These are phyloP conservation scores for Phlyctochytrium arcticum DNA, from an alignment of 192 early-diverging fungal species.

Conservation along the genomic window DNA sequence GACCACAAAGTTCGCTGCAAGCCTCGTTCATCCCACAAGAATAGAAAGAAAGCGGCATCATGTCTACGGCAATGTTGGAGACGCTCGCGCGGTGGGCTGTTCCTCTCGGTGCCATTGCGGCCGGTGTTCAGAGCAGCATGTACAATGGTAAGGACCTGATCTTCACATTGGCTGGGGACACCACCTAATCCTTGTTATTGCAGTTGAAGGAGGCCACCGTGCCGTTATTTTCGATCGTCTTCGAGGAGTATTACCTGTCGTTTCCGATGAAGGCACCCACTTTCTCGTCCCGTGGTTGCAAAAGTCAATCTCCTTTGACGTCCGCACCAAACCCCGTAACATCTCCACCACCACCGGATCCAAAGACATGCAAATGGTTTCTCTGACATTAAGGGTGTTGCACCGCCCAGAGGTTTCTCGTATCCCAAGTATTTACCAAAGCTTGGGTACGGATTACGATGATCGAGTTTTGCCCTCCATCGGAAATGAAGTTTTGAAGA, in stretches of 20 bases:
- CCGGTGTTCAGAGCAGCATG: slow-evolving; percentile 77
- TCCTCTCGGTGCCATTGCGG: slow-evolving; percentile 65
- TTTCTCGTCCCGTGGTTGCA: slow-evolving; percentile 98
- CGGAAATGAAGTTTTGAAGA: slow-evolving; percentile 98
- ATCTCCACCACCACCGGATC: slow-evolving; percentile 99
- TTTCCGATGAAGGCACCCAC: slow-evolving; percentile 93
- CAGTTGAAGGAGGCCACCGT: slow-evolving; percentile 91
- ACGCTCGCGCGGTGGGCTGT: slow-evolving; percentile 77
- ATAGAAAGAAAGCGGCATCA: background rate
- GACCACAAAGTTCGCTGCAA: too few relatives aligned
- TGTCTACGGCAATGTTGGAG: slow-evolving; percentile 39
- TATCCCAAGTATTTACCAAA: slow-evolving; percentile 83
- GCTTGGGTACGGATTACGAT: slow-evolving; percentile 92
- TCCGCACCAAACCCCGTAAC: slow-evolving; percentile 92
- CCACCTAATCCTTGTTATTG: background rate
- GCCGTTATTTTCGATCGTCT: slow-evolving; percentile 97
- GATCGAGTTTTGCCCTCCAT: slow-evolving; percentile 96
- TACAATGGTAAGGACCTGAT: slow-evolving; percentile 72
- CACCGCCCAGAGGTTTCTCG: slow-evolving; percentile 78
- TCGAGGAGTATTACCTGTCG: slow-evolving; percentile 76
- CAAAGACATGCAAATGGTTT: slow-evolving; percentile 99
- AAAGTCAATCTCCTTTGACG: slow-evolving; percentile 82
- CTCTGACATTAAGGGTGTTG: slow-evolving; percentile 82
- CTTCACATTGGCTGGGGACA: background rate
- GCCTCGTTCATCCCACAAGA: too few relatives aligned